Evolutionary conservation across 345 rosid species (phyloP).

Genomic region (Pistacia atlantica): DNA sequence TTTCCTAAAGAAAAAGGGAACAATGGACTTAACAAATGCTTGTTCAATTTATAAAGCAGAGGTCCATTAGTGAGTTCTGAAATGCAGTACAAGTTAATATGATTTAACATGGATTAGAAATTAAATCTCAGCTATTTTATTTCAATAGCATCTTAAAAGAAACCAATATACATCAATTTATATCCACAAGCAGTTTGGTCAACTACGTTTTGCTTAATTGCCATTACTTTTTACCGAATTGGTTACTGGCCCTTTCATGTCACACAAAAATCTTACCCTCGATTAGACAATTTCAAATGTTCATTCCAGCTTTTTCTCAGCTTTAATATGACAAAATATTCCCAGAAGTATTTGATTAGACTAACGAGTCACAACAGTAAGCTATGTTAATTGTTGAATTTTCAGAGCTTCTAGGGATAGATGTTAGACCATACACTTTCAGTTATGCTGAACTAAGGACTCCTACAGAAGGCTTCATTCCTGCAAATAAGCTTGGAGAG

Average conservation of each 20-base stretch:
- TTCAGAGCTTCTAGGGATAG: constrained; percentile 26
- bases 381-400: constrained; percentile 8
- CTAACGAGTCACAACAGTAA: not conserved
- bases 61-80: not conserved
- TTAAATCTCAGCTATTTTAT: not conserved
- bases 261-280: not conserved
- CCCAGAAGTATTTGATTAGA: not conserved
- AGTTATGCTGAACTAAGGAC: constrained; percentile 4
- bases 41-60: not conserved
- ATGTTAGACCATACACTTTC: constrained; percentile 18
- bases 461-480: constrained; percentile 11
- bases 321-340: not conserved
- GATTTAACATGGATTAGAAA: not conserved
- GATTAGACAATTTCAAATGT: constrained; percentile 1
- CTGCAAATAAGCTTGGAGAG: constrained; percentile 66
- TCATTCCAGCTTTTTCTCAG: constrained; percentile 5
- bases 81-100: not conserved
- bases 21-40: too few species aligned
- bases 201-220: too few species aligned
- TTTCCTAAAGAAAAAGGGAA: not conserved
- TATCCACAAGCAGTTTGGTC: too few species aligned
- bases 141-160: not conserved
- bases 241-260: not conserved
- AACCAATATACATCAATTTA: not conserved
- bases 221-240: too few species aligned